phyloP scores from a whole-genome alignment of 2,329 filamentous ascomycete species.

The Beauveria australis region DNA sequence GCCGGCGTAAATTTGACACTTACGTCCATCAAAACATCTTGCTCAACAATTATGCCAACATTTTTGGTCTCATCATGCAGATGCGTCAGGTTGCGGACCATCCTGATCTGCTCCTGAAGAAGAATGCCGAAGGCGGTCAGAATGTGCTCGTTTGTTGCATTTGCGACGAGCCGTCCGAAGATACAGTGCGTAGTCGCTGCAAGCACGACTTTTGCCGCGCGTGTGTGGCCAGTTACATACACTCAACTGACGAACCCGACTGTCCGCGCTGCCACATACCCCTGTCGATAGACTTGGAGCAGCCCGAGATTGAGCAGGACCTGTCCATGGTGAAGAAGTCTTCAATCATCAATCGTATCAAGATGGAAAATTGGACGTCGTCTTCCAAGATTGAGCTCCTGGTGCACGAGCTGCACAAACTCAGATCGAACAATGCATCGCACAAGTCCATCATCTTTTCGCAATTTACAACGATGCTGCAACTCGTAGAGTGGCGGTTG shows the following conservation, averaged over 20 bases:
- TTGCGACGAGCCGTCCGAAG: conserved; percentile 92
- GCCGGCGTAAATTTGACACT: conserved; percentile 82
- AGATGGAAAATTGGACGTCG: conserved; percentile 98
- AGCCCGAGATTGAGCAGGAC: conserved; percentile 91
- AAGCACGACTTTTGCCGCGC: conserved; percentile 62
- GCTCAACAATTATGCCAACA: conserved; percentile 97
- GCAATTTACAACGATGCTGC: conserved; percentile 94
- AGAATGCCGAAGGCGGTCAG: conserved; percentile 75
- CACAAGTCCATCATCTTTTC: conserved; percentile 97
- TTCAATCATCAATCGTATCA: conserved; percentile 96
- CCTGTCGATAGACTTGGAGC: conserved; percentile 84
- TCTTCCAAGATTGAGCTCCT: conserved; percentile 97
- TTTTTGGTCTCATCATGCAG: conserved; percentile 97
- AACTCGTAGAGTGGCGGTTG: conserved; percentile 93
- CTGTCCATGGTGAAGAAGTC: conserved; percentile 82
- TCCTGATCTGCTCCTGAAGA: conserved; percentile 87
- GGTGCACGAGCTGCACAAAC: conserved; percentile 85
- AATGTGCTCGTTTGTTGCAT: conserved; percentile 89
- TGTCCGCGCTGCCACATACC: conserved; percentile 90
- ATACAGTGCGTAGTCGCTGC: conserved; percentile 85
- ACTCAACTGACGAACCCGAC: conserved; percentile 66
- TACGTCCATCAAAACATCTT: conserved; percentile 92
- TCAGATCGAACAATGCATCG: conserved; percentile 85
- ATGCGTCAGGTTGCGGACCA: conserved; percentile 98
- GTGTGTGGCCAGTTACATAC: conserved; percentile 48